Percentiles rank a stretch among this genome's conserved stretches.
phyloP scores from a whole-genome alignment of 176 grass and related monocot species.

The Ensete glaucum region DNA sequence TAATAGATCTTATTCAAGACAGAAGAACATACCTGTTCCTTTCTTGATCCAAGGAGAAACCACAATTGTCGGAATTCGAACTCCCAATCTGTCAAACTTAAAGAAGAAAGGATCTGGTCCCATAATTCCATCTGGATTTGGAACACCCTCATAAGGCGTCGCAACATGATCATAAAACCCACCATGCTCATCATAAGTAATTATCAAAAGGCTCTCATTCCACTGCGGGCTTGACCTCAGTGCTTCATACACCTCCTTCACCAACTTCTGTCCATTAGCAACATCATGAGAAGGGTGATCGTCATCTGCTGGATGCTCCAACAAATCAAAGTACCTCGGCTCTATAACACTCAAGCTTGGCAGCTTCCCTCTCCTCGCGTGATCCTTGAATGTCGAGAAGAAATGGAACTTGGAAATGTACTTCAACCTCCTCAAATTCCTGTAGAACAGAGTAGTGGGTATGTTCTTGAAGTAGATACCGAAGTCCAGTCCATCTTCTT shows the following conservation, averaged over 20 bases:
- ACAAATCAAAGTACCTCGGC: constrained; percentile 74
- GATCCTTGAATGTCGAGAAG: constrained; percentile 44
- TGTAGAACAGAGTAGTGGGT: constrained; percentile 83
- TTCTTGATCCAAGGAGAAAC: constrained; percentile 90
- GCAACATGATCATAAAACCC: constrained; percentile 85
- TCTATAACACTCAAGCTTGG: constrained; percentile 67
- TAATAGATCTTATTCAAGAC: not conserved
- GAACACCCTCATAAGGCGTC: constrained; percentile 59
- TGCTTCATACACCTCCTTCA: constrained; percentile 89
- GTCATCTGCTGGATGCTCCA: constrained; percentile 52
- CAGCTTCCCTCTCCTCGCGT: constrained; percentile 43
- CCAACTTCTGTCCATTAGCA: constrained; percentile 62
- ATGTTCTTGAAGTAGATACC: constrained; percentile 72
- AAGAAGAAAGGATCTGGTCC: constrained; percentile 69
- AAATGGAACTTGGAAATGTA: constrained; percentile 42
- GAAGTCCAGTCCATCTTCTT: constrained; percentile 44
- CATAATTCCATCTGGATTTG: constrained; percentile 63
- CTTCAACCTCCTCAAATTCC: constrained; percentile 46
- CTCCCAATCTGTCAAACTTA: constrained; percentile 72
- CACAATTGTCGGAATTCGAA: constrained; percentile 72
- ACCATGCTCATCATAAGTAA: constrained; percentile 93
- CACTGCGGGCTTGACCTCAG: constrained; percentile 68
- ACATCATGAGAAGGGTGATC: constrained; percentile 93
- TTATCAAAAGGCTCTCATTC: constrained; percentile 60
- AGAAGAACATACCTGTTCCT: constrained; percentile 31